These are phyloP conservation scores for Hanseniaspora guilliermondii DNA, from an alignment of 805 yeast species.

Conservation along the genomic window DNA sequence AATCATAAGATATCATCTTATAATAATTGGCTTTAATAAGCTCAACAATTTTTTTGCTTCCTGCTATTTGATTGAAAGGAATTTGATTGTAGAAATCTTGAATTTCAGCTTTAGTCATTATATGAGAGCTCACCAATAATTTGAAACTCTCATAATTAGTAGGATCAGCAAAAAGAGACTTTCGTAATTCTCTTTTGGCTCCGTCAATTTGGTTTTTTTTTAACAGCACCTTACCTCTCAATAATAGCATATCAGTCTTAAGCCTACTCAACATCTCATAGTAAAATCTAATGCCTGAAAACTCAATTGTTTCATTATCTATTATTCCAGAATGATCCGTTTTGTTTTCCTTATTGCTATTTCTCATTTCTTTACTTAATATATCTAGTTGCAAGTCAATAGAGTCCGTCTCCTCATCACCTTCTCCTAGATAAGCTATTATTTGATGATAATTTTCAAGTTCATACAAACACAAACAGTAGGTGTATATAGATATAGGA, in stretches of 20 bases:
- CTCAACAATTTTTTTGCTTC: constrained; percentile 58
- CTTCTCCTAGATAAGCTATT: constrained; percentile 67
- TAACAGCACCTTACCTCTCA: constrained; percentile 73
- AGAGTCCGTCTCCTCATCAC: constrained; percentile 6
- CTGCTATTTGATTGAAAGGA: constrained; percentile 54
- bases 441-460: constrained; percentile 81
- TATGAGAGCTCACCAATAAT: constrained; percentile 56
- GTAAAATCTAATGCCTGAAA: background rate
- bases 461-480: constrained; percentile 42
- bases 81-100: constrained; percentile 61
- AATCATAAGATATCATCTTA: constrained; percentile 60
- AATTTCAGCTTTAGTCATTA: constrained; percentile 74
- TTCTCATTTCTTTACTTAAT: constrained; percentile 47
- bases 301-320: background rate
- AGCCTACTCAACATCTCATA: constrained; percentile 23
- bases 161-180: constrained; percentile 76
- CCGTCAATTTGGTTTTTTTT: constrained; percentile 71
- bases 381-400: background rate
- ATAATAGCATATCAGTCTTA: constrained; percentile 60
- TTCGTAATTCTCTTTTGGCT: constrained; percentile 78
- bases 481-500: constrained; percentile 44
- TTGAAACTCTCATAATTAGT: constrained; percentile 89
- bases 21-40: constrained; percentile 66
- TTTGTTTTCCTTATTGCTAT: constrained; percentile 20
- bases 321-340: constrained; percentile 6